Percentiles rank a stretch among this genome's conserved stretches.
Evolutionary conservation across 83 land plant species (phyloP).

Genomic region (Diphasiastrum complanatum): DNA sequence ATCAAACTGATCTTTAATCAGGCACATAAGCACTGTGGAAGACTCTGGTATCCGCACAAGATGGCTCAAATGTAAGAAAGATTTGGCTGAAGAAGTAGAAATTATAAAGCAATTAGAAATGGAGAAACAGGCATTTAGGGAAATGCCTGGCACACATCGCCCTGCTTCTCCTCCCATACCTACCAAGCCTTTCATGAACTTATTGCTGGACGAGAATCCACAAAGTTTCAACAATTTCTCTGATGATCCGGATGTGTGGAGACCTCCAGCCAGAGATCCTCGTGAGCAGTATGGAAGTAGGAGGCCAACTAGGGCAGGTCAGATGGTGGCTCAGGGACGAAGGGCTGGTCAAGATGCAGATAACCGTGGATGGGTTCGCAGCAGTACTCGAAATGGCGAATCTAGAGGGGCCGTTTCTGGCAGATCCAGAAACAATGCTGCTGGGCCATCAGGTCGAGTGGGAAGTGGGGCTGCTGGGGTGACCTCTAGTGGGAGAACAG

Average conservation of each 20-base stretch:
- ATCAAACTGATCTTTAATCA: constrained; percentile 14
- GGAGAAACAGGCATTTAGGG: constrained; percentile 77
- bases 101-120: constrained; percentile 85
- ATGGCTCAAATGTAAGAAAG: constrained; percentile 91
- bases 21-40: constrained; percentile 79
- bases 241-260: constrained; percentile 99
- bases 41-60: constrained; percentile 68
- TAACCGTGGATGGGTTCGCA: constrained; percentile 50
- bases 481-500: constrained; percentile 18
- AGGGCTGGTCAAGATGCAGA: constrained; percentile 55
- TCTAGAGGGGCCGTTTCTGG: constrained; percentile 29
- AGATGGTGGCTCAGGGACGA: constrained; percentile 35
- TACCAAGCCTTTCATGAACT: constrained; percentile 50
- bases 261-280: constrained; percentile 74
- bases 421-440: constrained; percentile 43
- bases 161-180: constrained; percentile 63
- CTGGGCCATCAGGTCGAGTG: constrained; percentile 29
- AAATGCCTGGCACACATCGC: constrained; percentile 42
- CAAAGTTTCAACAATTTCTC: constrained; percentile 32
- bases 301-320: constrained; percentile 75
- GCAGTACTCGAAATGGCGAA: constrained; percentile 15
- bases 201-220: constrained; percentile 66
- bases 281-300: constrained; percentile 50
- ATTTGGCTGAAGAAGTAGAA: constrained; percentile 75
- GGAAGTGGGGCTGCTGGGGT: constrained; percentile 44